Evolutionary conservation across 306 rosid species (phyloP), one percentile per base, ranked within the genome.

Genomic region (Pueraria montana): DNA sequence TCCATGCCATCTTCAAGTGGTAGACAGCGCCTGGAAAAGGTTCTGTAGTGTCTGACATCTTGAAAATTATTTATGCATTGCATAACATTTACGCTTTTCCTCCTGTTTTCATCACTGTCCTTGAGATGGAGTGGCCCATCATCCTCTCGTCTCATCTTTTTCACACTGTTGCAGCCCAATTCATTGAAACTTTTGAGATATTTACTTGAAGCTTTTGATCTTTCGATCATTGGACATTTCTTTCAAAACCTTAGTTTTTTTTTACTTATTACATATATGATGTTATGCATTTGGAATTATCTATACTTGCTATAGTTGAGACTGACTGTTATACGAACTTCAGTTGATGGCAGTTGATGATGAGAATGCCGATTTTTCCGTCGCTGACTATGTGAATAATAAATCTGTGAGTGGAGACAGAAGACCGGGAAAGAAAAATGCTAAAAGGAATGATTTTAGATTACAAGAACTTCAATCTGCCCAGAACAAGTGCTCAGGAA

Each of bases 1-100:
- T 83, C 93, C 81, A 86, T 93, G 92, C 98, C 99, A 74, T 92
- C 98, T 42, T 63, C 94, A 49, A 89, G 75, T 83, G 94, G 92
- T 67, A 92, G 90, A 91, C 75, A 87, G 82, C 92, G 94, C 72
- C 84, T 92, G 68, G 90, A 89, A 87, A 88, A 91, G 97, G 98
- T 95, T 70, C 46, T 82, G 46, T 32, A n/a, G n/a, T 71, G 61
- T 76, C 63, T 83, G 17, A 23, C 40, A 45, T 81, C 23, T 55
- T 45, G 20, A 78, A 68, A 50, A 69, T 81, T 64, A 75, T n/a
- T 76, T 76, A 53, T n/a, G n/a, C 83, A 7, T 42, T 68, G 74
- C 71, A 67, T 74, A 20, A 12, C 53, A 72, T 56, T 65, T 72
- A 30, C 21, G 24, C 49, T 75, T 79, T 40, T 79, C 34, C 76